phyloP scores from a whole-genome alignment of 2,329 filamentous ascomycete species.

The Monosporascus sp. region DNA sequence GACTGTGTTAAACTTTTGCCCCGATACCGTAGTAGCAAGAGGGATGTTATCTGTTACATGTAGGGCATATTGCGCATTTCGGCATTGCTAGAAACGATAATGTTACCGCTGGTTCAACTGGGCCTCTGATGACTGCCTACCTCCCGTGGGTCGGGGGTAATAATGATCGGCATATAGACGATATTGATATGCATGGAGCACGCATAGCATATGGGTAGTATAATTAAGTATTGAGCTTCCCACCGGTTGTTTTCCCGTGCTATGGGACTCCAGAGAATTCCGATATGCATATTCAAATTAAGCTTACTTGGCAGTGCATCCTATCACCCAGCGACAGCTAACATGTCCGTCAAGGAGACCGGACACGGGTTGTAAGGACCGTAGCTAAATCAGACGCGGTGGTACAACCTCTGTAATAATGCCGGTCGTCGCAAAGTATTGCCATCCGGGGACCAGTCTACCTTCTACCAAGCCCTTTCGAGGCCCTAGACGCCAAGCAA shows the following conservation, averaged over 20 bases:
- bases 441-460: background rate
- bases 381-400: background rate
- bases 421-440: background rate
- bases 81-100: no score
- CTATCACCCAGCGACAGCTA: background rate
- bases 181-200: background rate
- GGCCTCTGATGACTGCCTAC: no score
- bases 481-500: background rate
- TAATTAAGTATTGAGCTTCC: background rate
- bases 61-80: no score
- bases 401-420: background rate
- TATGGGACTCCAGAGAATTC: background rate
- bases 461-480: background rate
- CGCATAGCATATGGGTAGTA: background rate
- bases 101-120: no score
- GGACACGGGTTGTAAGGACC: background rate
- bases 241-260: background rate
- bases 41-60: no score
- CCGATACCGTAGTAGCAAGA: no score
- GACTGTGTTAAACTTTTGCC: no score
- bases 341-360: background rate
- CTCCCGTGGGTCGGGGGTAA: background rate
- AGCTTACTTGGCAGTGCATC: background rate
- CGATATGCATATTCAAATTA: background rate
- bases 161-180: background rate